phyloP scores from a whole-genome alignment of 768 basidiomycete genomes.

The Pisolithus orientalis region DNA sequence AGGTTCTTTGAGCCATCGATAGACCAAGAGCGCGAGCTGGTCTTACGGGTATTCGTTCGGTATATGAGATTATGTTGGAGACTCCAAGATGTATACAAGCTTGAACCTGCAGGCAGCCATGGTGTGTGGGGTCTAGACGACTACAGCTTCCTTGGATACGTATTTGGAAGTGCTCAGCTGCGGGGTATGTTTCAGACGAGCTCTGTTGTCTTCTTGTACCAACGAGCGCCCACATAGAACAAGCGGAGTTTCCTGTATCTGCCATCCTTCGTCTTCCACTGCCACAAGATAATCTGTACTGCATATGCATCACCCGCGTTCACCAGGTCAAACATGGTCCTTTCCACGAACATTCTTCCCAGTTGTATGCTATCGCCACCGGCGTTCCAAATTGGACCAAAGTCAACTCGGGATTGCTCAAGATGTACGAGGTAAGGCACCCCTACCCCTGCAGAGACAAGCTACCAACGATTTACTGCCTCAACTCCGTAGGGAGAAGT shows the following conservation, averaged over 20 bases:
- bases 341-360: constrained; percentile 89
- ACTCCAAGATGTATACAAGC: constrained; percentile 80
- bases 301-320: constrained; percentile 71
- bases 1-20: constrained; percentile 55
- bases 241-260: constrained; percentile 56
- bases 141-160: constrained; percentile 81
- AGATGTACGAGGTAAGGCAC: constrained; percentile 84
- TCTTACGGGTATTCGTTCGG: constrained; percentile 61
- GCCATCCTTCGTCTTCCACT: constrained; percentile 54
- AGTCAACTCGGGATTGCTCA: constrained; percentile 83
- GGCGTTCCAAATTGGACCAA: constrained; percentile 91
- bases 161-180: constrained; percentile 88
- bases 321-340: constrained; percentile 79
- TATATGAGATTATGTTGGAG: constrained; percentile 82
- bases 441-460: not conserved
- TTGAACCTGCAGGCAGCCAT: constrained; percentile 96
- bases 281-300: constrained; percentile 71
- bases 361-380: constrained; percentile 78
- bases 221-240: constrained; percentile 37
- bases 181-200: constrained; percentile 42
- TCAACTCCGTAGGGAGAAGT: constrained; percentile 65
- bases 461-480: not conserved
- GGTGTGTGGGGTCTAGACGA: constrained; percentile 98
- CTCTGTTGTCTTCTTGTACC: constrained; percentile 3
- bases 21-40: constrained; percentile 54